phyloP scores from a whole-genome alignment of 192 early-diverging fungal genomes.

The Linnemannia elongata region DNA sequence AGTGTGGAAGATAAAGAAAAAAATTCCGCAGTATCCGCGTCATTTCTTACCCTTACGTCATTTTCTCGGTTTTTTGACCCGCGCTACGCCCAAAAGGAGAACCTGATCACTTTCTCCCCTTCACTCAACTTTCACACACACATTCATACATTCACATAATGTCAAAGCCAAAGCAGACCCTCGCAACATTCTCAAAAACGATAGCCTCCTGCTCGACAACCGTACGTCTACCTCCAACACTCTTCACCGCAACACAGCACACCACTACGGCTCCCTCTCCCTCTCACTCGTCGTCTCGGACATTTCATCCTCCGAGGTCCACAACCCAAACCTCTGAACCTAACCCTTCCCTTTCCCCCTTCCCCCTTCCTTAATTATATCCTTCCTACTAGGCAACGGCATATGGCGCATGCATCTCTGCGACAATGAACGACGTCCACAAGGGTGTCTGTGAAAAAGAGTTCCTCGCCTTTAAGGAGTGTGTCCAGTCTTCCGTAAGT shows the following conservation, averaged over 20 bases:
- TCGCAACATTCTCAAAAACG: slow-evolving; percentile 45
- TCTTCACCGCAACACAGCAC: neutral
- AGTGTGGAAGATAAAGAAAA: neutral
- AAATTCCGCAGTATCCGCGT: slow-evolving; percentile 13
- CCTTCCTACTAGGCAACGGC: slow-evolving; percentile 23
- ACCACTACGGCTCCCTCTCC: neutral
- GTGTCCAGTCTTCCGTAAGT: slow-evolving; percentile 52
- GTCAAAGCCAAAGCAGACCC: slow-evolving; percentile 49
- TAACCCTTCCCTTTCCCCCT: neutral
- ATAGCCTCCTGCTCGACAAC: slow-evolving; percentile 40
- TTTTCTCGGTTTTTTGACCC: neutral
- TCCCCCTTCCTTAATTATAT: neutral
- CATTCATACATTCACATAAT: slow-evolving; percentile 4
- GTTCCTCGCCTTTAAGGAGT: slow-evolving; percentile 53
- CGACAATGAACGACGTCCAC: slow-evolving; percentile 48
- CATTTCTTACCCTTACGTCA: neutral
- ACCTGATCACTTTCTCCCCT: neutral
- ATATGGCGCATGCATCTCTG: slow-evolving; percentile 51
- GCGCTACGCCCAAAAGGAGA: neutral
- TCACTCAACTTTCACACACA: neutral
- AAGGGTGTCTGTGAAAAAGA: slow-evolving; percentile 54
- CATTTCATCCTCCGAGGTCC: no score
- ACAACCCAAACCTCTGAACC: neutral
- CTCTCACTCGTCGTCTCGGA: neutral
- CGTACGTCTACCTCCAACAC: slow-evolving; percentile 3